Conservation (phyloP, 2,329 filamentous ascomycete species). For the Neonectria coccinea region DNA sequence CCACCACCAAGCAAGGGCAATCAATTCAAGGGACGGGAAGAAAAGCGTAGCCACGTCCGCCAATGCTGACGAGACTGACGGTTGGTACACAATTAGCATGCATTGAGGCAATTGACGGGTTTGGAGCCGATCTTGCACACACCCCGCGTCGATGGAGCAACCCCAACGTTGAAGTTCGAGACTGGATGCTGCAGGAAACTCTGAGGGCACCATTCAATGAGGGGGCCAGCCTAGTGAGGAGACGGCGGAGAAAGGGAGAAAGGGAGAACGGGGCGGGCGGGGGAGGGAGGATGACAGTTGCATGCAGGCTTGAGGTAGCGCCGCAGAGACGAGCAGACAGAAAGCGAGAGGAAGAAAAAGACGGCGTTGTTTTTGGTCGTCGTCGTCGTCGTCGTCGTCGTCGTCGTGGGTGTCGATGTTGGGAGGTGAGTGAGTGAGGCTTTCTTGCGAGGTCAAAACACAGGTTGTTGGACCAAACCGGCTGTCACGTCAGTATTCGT, state of each 20-base stretch:
- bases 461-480: neutral
- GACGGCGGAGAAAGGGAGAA: neutral
- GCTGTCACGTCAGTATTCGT: neutral
- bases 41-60: neutral
- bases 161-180: neutral
- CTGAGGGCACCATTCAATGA: slow-evolving; percentile 7
- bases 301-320: slow-evolving; percentile 23
- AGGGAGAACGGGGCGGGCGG: slow-evolving; percentile 8
- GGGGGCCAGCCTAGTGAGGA: neutral
- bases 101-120: slow-evolving; percentile 16
- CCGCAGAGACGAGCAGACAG: slow-evolving; percentile 24
- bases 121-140: slow-evolving; percentile 16
- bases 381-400: too few relatives aligned
- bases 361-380: neutral
- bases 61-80: neutral
- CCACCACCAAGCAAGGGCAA: neutral
- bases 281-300: slow-evolving; percentile 25
- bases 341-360: neutral
- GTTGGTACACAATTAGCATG: neutral
- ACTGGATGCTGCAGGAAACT: slow-evolving; percentile 7
- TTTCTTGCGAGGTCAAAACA: neutral
- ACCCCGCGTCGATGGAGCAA: slow-evolving; percentile 14
- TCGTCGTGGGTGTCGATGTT: neutral
- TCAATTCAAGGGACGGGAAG: neutral
- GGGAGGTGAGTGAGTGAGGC: neutral